Conservation (phyloP, 2,329 filamentous ascomycete genomes). For the Fusarium sacchari region DNA sequence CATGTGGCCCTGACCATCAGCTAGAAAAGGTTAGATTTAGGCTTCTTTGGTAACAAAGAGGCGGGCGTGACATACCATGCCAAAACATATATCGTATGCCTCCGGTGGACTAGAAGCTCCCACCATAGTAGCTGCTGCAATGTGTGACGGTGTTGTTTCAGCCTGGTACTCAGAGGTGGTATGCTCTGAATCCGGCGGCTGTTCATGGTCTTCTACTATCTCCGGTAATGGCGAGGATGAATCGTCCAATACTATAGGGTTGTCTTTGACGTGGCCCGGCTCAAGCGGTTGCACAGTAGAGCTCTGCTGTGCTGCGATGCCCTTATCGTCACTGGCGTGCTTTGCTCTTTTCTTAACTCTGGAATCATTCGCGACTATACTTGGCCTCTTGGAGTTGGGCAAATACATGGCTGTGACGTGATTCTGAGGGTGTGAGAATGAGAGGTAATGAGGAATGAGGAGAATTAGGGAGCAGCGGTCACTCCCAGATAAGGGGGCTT, state of each 20-base stretch:
- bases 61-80: not conserved
- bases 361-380: not conserved
- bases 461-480: not conserved
- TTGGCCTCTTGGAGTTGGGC: not conserved
- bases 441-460: not conserved
- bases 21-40: not conserved
- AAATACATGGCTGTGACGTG: not conserved
- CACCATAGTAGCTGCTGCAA: not conserved
- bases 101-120: not conserved
- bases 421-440: not conserved
- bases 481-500: not conserved
- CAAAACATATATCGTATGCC: not conserved
- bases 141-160: not conserved
- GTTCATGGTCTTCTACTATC: too few species aligned
- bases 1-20: not conserved
- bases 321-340: not conserved
- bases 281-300: not conserved
- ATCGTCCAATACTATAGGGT: too few species aligned
- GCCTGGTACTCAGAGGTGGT: too few species aligned
- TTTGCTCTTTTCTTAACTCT: not conserved
- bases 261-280: too few species aligned
- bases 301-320: not conserved
- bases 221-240: too few species aligned
- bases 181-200: too few species aligned
- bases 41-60: rapidly evolving